Evolutionary conservation across 768 basidiomycete species (phyloP), one percentile per base, ranked within the genome.

Genomic region (Chalciporus pseudorubinellus): DNA sequence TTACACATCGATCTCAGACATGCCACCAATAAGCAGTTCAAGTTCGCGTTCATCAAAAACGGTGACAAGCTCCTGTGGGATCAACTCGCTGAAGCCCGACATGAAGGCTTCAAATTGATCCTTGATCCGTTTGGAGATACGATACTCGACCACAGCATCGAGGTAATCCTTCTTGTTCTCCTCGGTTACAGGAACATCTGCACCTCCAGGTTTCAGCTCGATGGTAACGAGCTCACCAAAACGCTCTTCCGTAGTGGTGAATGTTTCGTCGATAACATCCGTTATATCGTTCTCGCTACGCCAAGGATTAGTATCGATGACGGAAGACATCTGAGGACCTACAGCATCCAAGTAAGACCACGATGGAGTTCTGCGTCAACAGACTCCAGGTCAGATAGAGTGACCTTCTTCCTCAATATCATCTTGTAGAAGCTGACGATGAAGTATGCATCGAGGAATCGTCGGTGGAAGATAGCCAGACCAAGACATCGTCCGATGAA

Each of bases 361-460:
- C 95, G 86, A 68, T 92, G 88, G 52, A 98, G 72, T 66, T 98
- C 97, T 2, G 85, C 92, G 72, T 99, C 97, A 21, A 99, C 95
- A 67, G 89, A 91, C 77, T 98, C 95, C 60, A 99, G 74, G 72
- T 99, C 97, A 7, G 88, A 82, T 36, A 98, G 71, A 0, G 88
- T 88, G 28, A 98, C 94, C 74, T 98, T 97, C 79, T 98, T 98
- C 79, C 90, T 92, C 64, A 99, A 68, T 53, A 98, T 95, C 95
- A 98, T 98, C 78, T 98, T 99, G 83, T 99, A 98, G 80, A 99
- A 97, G 63, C 92, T 92, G 68, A 95, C 94, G 59, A 98, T 98
- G 70, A 99, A 99, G 79, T 98, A 98, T 31, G 95, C 95, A 60
- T 99, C 97, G 58, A 99, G 75, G 86, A 99, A 99, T 10, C 97